phyloP scores from a whole-genome alignment of 2,329 filamentous ascomycete species.

The Stachybotrys chlorohalonatus region DNA sequence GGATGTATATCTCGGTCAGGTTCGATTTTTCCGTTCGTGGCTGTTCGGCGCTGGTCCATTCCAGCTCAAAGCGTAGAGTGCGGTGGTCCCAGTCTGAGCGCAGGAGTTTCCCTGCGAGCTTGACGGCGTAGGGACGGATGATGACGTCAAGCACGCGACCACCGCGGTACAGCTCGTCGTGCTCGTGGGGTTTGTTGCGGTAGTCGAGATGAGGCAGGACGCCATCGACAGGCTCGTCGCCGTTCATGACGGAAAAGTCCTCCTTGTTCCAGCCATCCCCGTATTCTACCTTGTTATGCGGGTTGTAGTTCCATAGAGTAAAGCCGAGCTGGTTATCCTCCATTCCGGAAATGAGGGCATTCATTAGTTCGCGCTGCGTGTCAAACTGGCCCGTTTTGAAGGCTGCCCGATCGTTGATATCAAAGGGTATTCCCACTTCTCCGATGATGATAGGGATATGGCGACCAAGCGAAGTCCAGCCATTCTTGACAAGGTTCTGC shows the following conservation, averaged over 20 bases:
- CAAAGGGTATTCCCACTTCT: constrained; percentile 30
- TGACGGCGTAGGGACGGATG: constrained; percentile 30
- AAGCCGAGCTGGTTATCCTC: constrained; percentile 27
- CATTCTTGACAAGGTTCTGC: constrained; percentile 23
- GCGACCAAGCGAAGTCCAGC: constrained; percentile 19
- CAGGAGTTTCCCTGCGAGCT: constrained; percentile 25
- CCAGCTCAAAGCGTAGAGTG: constrained; percentile 23
- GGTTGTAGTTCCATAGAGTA: constrained; percentile 31
- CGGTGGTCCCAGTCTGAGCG: constrained; percentile 24
- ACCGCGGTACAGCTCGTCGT: constrained; percentile 27
- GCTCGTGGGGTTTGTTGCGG: constrained; percentile 19
- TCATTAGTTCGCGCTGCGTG: constrained; percentile 27
- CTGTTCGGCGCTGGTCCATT: constrained; percentile 15
- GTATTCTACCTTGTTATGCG: constrained; percentile 25
- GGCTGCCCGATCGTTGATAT: constrained; percentile 26
- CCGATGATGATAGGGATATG: constrained; percentile 26
- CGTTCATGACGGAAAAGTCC: constrained; percentile 31
- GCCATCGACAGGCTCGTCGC: constrained; percentile 18
- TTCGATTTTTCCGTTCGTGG: constrained; percentile 9
- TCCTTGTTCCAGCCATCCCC: constrained; percentile 34
- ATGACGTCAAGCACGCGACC: constrained; percentile 28
- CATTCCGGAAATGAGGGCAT: constrained; percentile 29
- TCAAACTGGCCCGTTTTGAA: constrained; percentile 28
- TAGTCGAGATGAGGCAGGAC: constrained; percentile 18
- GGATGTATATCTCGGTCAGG: constrained; percentile 28